Conservation (phyloP, 495 filamentous ascomycete species). For the Neurospora terricola region DNA sequence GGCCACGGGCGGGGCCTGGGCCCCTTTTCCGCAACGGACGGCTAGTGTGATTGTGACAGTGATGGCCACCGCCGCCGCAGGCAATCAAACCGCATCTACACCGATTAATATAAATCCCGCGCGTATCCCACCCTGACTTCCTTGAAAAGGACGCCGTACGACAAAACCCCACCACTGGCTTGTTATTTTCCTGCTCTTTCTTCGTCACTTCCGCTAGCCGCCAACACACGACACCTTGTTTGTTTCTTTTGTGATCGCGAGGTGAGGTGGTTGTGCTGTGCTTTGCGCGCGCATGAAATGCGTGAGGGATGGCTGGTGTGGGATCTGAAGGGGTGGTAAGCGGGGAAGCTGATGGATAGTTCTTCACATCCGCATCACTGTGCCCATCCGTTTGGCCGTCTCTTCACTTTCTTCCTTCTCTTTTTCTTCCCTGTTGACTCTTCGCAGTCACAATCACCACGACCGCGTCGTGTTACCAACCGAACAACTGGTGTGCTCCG, state of each 20-base stretch:
- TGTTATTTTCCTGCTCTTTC: neutral
- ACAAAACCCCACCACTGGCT: neutral
- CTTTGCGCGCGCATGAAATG: neutral
- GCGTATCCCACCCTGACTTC: neutral
- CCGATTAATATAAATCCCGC: neutral
- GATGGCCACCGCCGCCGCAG: neutral
- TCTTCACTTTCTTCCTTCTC: neutral
- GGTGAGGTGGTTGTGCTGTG: neutral
- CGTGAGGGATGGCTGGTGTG: neutral
- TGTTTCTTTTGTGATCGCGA: neutral
- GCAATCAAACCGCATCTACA: neutral
- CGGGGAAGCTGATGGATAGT: neutral
- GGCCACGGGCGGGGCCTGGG: neutral
- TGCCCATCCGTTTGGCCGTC: neutral
- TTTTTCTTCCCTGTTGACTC: neutral
- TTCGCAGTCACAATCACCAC: neutral
- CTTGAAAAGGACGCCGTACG: neutral
- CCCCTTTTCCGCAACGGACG: neutral
- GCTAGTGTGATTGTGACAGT: neutral
- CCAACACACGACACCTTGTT: neutral
- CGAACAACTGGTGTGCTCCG: neutral
- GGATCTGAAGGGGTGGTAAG: neutral
- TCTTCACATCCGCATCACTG: neutral
- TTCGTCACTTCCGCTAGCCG: neutral
- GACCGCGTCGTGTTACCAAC: neutral